Conservation (phyloP, 768 basidiomycete species). For the Amanita muscaria region DNA sequence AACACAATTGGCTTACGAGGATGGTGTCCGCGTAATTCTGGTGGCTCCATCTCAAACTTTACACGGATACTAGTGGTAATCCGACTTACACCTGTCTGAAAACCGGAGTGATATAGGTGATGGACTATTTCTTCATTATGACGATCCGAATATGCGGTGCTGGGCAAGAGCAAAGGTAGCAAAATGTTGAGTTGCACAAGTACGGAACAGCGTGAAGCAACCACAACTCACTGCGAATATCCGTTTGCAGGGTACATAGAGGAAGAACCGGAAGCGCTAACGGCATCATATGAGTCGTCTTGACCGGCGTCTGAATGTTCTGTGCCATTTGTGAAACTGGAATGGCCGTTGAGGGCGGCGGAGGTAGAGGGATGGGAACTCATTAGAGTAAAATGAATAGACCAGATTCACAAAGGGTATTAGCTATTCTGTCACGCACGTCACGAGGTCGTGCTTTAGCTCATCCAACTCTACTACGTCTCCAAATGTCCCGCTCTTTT, state of each 20-base stretch:
- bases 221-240: conserved; percentile 45
- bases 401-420: neutral
- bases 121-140: conserved; percentile 73
- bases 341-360: conserved; percentile 38
- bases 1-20: conserved; percentile 41
- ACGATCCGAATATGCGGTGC: conserved; percentile 44
- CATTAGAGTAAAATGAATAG: neutral
- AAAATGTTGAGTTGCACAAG: neutral
- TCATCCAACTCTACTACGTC: conserved; percentile 8
- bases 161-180: conserved; percentile 11
- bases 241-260: conserved; percentile 45
- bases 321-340: conserved; percentile 40
- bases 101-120: conserved; percentile 72
- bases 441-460: conserved; percentile 7
- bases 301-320: conserved; percentile 30
- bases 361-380: conserved; percentile 5
- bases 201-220: neutral
- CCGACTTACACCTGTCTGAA: conserved; percentile 68
- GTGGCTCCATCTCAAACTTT: conserved; percentile 11
- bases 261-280: conserved; percentile 28
- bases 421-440: neutral
- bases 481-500: conserved; percentile 9
- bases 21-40: conserved; percentile 81
- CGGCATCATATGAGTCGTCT: conserved; percentile 28
- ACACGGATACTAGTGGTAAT: conserved; percentile 4